Base-by-base conservation (phyloP, 805 yeast genomes). In the Metschnikowia corniflorae region DNA sequence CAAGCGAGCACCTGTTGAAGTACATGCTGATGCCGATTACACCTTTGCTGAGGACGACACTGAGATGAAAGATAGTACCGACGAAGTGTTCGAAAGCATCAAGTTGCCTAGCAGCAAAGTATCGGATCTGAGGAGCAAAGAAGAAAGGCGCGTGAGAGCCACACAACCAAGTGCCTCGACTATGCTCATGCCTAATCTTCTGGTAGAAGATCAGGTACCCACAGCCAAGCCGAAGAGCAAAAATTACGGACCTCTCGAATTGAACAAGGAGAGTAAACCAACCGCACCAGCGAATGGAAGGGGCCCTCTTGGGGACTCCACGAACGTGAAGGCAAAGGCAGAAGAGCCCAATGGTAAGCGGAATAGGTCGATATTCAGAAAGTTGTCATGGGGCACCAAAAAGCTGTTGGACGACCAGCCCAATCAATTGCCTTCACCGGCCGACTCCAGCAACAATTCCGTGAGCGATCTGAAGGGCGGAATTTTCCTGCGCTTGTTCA, bases 311-410 rank as follows among this genome's bases (percentile, higher is more conserved):
- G 60, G 51, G 31, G 71, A 66, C 41, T 37, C 64, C 9, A 35
- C 42, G 15, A 42, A 44, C 27, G 17, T 40, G 31, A 28, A 33
- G 25, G 14, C 38, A 17, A 31, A 36, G 15, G 7, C 40, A 4
- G 38, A 39, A 16, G 31, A 39, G 22, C 14, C 31, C 4, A 49
- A 48, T 4, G 54, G 50, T 30, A 61, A 58, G 50, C 53, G 63
- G 38, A 65, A 53, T 44, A 54, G 59, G 42, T 66, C 70, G 8
- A 53, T 70, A 39, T 73, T 76, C 59, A 55, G 79, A 37, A 75
- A 75, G 48, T 50, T 75, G 23, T 71, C 78, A 7, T 71, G 75
- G 67, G 77, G 77, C 19, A 47, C 65, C 12, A 70, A 62, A 48
- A 67, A 68, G 54, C 43, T 62, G 12, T 36, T 63, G 46, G 68